Conservation (phyloP, 257 asterid genomes). For the Solanum lycopersicoides region DNA sequence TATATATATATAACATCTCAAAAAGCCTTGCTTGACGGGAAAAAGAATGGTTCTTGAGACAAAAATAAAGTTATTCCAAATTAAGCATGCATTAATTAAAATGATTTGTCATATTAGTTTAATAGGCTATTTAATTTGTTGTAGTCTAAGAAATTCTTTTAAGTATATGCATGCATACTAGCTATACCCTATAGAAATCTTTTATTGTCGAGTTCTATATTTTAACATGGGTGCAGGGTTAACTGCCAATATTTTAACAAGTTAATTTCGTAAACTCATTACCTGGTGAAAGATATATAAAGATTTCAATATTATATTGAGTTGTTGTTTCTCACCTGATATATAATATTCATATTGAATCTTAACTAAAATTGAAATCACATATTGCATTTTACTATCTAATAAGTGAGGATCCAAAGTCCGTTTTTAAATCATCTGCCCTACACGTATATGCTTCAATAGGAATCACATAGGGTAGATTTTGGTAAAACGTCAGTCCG, state of each 20-base stretch:
- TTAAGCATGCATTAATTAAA: not conserved
- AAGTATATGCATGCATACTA: not conserved
- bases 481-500: not conserved
- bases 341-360: not conserved
- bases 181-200: not conserved
- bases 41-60: not conserved
- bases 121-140: not conserved
- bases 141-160: not conserved
- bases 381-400: no score
- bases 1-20: not conserved
- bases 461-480: not conserved
- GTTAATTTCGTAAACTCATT: not conserved
- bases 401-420: no score
- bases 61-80: not conserved
- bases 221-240: not conserved
- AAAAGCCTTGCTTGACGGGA: constrained; percentile 1
- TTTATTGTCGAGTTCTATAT: not conserved
- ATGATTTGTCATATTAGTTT: not conserved
- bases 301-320: not conserved
- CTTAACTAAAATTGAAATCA: not conserved
- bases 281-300: not conserved
- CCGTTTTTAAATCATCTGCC: no score
- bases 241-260: not conserved
- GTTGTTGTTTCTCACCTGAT: not conserved
- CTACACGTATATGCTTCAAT: not conserved